These are phyloP conservation scores for Actinomortierella ambigua DNA, from an alignment of 371 early-diverging fungal species.

Conservation along the genomic window DNA sequence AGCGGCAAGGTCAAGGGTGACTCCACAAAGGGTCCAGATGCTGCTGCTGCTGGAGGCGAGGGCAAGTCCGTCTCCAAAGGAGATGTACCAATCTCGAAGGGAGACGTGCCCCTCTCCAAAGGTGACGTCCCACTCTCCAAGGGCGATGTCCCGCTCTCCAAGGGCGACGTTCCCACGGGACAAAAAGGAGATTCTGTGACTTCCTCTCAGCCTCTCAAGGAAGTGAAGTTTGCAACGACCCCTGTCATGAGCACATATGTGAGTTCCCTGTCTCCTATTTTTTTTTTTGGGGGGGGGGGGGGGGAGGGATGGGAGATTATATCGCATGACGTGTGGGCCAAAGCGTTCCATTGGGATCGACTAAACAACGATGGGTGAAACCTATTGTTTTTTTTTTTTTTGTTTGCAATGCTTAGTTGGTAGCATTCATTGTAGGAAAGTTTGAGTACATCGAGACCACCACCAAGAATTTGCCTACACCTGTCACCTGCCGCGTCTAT, in stretches of 20 bases:
- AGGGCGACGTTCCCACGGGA: no score
- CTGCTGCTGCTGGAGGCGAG: slow-evolving; percentile 21
- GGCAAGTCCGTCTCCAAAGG: slow-evolving; percentile 26
- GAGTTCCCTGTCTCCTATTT: slow-evolving; percentile 4
- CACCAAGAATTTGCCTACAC: slow-evolving; percentile 62
- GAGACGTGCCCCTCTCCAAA: slow-evolving; percentile 26
- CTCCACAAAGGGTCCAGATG: slow-evolving; percentile 30
- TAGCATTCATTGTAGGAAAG: slow-evolving; percentile 88
- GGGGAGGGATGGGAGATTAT: no score
- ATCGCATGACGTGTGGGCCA: no score
- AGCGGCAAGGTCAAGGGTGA: slow-evolving; percentile 40
- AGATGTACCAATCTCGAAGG: slow-evolving; percentile 24
- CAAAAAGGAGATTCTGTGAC: not conserved
- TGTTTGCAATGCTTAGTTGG: slow-evolving; percentile 56
- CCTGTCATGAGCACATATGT: slow-evolving; percentile 89
- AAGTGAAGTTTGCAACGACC: slow-evolving; percentile 80
- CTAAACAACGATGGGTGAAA: not conserved
- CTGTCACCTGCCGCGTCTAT: slow-evolving; percentile 80
- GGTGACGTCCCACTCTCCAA: slow-evolving; percentile 22
- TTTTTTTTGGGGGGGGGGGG: no score
- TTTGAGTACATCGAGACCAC: slow-evolving; percentile 83
- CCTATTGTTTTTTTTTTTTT: not conserved
- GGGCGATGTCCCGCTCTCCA: not conserved
- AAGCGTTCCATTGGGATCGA: not conserved
- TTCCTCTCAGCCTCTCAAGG: slow-evolving; percentile 48